Conservation (phyloP, 176 grass and related monocot species). For the Eleusine indica region DNA sequence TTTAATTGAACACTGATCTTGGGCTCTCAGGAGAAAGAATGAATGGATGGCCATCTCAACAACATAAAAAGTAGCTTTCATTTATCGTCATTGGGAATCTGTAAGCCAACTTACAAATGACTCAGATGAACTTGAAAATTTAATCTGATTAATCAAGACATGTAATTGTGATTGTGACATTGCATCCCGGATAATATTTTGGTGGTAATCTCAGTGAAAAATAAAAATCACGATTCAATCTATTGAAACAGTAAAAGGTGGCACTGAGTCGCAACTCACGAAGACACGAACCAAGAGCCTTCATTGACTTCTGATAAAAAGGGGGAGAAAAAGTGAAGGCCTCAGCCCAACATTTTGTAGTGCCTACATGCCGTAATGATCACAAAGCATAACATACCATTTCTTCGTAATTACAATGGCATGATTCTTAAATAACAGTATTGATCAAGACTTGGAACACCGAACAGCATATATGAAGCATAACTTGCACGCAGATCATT, state of each 20-base stretch:
- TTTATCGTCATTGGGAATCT: neutral
- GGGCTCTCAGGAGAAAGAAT: neutral
- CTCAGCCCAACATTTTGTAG: neutral
- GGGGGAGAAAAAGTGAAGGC: neutral
- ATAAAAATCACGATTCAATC: neutral
- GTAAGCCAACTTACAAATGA: conserved; percentile 2
- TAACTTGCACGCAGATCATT: neutral
- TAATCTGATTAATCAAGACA: neutral
- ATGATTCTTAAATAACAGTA: conserved; percentile 9
- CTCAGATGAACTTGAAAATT: conserved; percentile 4
- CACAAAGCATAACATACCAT: neutral
- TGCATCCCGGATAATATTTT: neutral
- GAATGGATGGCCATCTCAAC: neutral
- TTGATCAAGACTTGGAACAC: neutral
- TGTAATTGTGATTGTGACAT: neutral
- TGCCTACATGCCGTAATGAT: neutral
- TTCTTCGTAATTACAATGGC: neutral
- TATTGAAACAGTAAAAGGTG: neutral
- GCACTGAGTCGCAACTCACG: no score
- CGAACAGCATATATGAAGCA: neutral
- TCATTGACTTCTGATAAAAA: neutral
- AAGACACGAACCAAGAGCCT: neutral
- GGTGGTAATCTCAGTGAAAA: conserved; percentile 5
- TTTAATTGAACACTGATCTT: neutral
- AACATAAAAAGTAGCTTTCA: conserved; percentile 7